A percentile compares a stretch with the other conserved stretches of the same genome.
Evolutionary conservation across 2,329 filamentous ascomycete genomes (phyloP).

Genomic region (Reticulascus tulasneorum): DNA sequence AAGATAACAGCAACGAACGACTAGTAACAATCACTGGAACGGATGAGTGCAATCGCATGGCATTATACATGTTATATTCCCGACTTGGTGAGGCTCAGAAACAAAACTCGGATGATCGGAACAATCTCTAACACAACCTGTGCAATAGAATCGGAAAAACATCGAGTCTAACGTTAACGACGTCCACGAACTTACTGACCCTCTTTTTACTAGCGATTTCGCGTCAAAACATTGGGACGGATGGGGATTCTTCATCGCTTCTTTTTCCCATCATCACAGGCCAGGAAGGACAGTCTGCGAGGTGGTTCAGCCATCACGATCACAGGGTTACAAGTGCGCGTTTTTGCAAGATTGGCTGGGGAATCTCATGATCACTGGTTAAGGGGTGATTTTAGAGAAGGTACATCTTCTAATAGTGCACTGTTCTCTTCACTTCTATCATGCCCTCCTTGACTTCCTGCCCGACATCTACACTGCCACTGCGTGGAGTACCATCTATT

Average conservation of each 20-base stretch:
- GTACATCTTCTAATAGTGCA: conserved; percentile 16
- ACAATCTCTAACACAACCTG: background rate
- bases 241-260: background rate
- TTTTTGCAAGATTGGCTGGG: too few species aligned
- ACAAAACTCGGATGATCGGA: background rate
- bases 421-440: conserved; percentile 14
- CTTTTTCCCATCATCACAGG: too few species aligned
- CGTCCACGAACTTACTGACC: conserved; percentile 15
- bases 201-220: conserved; percentile 9
- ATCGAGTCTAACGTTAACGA: conserved; percentile 31
- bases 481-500: conserved; percentile 7
- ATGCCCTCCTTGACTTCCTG: conserved; percentile 12
- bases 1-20: conserved; percentile 97
- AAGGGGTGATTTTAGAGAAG: conserved; percentile 14
- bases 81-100: conserved; percentile 70
- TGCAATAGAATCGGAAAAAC: conserved; percentile 40
- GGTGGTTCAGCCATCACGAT: too few species aligned
- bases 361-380: too few species aligned
- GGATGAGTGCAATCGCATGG: conserved; percentile 98
- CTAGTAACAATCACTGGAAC: conserved; percentile 97
- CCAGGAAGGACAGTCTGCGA: too few species aligned
- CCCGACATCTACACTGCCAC: conserved; percentile 8
- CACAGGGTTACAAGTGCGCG: too few species aligned
- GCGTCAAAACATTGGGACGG: background rate
- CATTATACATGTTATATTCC: conserved; percentile 98